Percentiles rank a stretch among this genome's conserved stretches.
Conservation (phyloP, 805 yeast species). For the Nakazawaea peltata region DNA sequence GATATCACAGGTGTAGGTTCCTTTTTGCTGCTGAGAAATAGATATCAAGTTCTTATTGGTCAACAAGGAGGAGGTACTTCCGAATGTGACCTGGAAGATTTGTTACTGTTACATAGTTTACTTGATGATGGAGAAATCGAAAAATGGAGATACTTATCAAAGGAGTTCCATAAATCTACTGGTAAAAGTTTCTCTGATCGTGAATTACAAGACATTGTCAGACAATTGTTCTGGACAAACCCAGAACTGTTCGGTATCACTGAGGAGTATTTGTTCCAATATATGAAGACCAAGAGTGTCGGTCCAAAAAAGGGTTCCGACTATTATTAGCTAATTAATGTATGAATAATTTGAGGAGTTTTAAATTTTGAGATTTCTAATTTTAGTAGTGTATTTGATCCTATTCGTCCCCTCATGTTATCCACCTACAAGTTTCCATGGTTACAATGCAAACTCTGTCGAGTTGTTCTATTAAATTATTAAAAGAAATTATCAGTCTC, state of each 20-base stretch:
- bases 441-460: background rate
- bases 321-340: too few relatives aligned
- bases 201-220: constrained; percentile 48
- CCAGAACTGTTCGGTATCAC: constrained; percentile 53
- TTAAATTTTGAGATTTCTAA: too few relatives aligned
- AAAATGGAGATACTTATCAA: constrained; percentile 59
- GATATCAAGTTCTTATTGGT: constrained; percentile 76
- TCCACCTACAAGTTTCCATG: too few relatives aligned
- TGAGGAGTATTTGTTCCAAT: constrained; percentile 34
- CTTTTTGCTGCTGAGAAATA: constrained; percentile 64
- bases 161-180: constrained; percentile 48
- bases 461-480: background rate
- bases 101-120: constrained; percentile 36
- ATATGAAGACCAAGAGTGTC: constrained; percentile 3
- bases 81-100: constrained; percentile 54
- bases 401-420: too few relatives aligned
- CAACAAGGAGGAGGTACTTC: constrained; percentile 73
- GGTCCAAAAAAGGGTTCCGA: background rate
- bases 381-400: too few relatives aligned
- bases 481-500: constrained; percentile 9
- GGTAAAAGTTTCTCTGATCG: constrained; percentile 42
- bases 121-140: constrained; percentile 65
- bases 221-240: constrained; percentile 43
- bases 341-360: too few relatives aligned
- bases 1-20: constrained; percentile 54